Percentiles rank a stretch among this genome's conserved stretches.
Evolutionary conservation across 2,329 filamentous ascomycete species (phyloP).

Genomic region (Trichoderma sp.): DNA sequence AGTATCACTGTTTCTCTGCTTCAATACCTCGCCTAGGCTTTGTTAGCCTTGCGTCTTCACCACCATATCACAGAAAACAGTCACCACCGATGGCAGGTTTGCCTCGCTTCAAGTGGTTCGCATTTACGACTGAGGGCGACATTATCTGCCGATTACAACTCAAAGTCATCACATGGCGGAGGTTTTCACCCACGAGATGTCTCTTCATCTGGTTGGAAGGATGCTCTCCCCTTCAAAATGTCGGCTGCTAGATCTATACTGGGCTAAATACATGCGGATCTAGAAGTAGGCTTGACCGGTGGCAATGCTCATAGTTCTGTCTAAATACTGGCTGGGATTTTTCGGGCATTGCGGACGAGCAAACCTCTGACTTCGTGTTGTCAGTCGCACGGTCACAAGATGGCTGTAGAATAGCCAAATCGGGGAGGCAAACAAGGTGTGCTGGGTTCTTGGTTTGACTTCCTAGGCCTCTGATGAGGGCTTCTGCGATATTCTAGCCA

Average conservation of each 20-base stretch:
- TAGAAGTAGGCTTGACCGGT: neutral
- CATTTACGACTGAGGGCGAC: neutral
- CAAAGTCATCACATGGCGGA: neutral
- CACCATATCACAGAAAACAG: too few species aligned
- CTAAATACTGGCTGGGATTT: neutral
- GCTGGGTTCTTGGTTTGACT: neutral
- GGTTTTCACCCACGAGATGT: neutral
- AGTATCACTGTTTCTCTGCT: neutral
- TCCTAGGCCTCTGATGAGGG: neutral
- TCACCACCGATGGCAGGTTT: too few species aligned
- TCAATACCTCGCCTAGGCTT: neutral
- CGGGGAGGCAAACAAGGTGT: neutral
- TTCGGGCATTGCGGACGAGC: neutral
- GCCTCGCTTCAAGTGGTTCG: neutral
- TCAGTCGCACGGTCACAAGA: neutral
- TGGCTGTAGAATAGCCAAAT: neutral
- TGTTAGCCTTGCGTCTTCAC: neutral
- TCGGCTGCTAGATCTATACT: neutral
- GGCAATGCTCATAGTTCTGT: neutral
- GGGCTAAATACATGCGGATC: neutral
- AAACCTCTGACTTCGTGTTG: neutral
- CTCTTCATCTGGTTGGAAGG: neutral
- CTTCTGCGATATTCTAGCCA: neutral
- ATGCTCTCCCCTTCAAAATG: neutral
- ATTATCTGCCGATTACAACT: neutral